Evolutionary conservation across 2,329 filamentous ascomycete species (phyloP).

Genomic region (Coniochaeta ligniaria): DNA sequence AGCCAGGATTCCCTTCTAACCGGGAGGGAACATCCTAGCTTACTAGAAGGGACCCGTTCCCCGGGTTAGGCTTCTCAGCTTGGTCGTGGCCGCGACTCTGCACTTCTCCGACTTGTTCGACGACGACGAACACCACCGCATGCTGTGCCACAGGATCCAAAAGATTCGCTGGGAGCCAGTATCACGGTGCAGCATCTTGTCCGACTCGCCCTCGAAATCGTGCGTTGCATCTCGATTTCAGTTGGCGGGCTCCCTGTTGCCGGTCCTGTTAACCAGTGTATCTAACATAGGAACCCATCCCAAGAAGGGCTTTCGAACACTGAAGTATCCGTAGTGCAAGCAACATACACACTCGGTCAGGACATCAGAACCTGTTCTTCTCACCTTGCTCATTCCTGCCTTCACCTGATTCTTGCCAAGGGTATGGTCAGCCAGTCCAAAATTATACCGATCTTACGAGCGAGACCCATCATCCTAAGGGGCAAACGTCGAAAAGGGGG

Average conservation of each 20-base stretch:
- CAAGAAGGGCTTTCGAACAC: neutral
- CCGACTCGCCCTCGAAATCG: conserved; percentile 30
- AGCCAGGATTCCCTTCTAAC: neutral
- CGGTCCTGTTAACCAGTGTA: neutral
- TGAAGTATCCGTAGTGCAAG: neutral
- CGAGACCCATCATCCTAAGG: neutral
- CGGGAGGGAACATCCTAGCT: neutral
- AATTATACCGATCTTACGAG: neutral
- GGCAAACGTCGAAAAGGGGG: neutral
- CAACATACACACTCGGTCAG: neutral
- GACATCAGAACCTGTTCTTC: neutral
- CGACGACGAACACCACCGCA: conserved; percentile 39
- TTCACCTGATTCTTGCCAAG: neutral
- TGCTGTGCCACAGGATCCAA: conserved; percentile 40
- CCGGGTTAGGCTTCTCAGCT: neutral
- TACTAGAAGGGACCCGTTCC: neutral
- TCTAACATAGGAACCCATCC: neutral
- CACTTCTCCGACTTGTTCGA: conserved; percentile 38
- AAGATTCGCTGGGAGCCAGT: conserved; percentile 37
- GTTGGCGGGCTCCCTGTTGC: neutral
- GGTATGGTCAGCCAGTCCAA: neutral
- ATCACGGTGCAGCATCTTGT: conserved; percentile 46
- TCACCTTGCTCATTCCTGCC: neutral
- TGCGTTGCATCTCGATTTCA: conserved; percentile 20
- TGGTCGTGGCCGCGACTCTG: conserved; percentile 20